Conservation (phyloP, 805 yeast genomes). For the Debaryomyces maramus region DNA sequence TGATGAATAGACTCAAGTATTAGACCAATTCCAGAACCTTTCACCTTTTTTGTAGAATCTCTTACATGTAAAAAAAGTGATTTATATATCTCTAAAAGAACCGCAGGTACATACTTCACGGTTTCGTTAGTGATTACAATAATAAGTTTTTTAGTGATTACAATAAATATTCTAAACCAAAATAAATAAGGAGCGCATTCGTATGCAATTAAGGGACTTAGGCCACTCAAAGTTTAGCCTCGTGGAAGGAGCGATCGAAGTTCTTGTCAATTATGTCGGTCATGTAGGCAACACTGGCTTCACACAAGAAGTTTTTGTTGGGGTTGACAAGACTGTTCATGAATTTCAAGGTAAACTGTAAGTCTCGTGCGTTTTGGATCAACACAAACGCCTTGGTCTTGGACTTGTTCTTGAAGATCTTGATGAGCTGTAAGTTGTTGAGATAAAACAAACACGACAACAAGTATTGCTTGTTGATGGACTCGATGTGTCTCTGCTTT, state of each 20-base stretch:
- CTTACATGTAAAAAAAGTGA: too few species aligned
- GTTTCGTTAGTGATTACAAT: too few species aligned
- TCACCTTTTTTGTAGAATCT: too few species aligned
- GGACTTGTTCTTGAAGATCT: constrained; percentile 41
- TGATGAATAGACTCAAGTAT: too few species aligned
- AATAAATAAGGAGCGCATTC: too few species aligned
- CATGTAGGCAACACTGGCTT: constrained; percentile 23
- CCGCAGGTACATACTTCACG: too few species aligned
- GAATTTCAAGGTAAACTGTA: constrained; percentile 14
- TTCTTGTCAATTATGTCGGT: constrained; percentile 34
- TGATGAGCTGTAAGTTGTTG: constrained; percentile 33
- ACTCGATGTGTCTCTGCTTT: constrained; percentile 25
- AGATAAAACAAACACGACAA: constrained; percentile 40
- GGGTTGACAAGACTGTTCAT: constrained; percentile 5
- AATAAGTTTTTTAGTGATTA: too few species aligned
- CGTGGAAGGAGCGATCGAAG: constrained; percentile 14
- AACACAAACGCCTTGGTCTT: constrained; percentile 42
- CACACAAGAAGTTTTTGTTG: constrained; percentile 11
- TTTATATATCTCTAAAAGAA: too few species aligned
- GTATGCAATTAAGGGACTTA: too few species aligned
- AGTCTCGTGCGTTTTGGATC: constrained; percentile 28
- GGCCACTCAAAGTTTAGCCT: constrained; percentile 1
- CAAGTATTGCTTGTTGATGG: constrained; percentile 43
- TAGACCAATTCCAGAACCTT: too few species aligned
- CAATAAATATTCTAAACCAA: too few species aligned